Evolutionary conservation across 2,329 filamentous ascomycete species (phyloP).

Genomic region (Penicillium sp.): DNA sequence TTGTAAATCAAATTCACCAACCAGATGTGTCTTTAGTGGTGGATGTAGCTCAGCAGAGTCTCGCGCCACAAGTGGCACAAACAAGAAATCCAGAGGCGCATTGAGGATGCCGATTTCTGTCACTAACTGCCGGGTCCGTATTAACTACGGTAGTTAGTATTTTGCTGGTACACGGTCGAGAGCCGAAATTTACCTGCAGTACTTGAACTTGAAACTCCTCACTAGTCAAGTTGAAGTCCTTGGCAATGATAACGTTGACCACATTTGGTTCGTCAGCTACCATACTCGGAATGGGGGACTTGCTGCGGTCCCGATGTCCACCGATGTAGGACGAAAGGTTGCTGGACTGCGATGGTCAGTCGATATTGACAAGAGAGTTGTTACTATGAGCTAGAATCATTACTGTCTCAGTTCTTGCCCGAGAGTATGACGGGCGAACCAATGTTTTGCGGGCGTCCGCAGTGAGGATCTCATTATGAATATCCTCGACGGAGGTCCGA

Average conservation of each 20-base stretch:
- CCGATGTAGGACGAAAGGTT: constrained; percentile 22
- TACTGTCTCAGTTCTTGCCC: constrained; percentile 23
- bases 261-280: constrained; percentile 58
- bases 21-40: constrained; percentile 44
- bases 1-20: constrained; percentile 16
- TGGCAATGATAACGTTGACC: constrained; percentile 80
- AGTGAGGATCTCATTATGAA: constrained; percentile 68
- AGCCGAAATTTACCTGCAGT: constrained; percentile 53
- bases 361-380: neutral
- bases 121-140: constrained; percentile 76
- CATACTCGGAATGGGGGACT: constrained; percentile 27
- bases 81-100: constrained; percentile 75
- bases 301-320: constrained; percentile 19
- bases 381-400: neutral
- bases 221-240: constrained; percentile 73
- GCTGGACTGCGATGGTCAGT: constrained; percentile 21
- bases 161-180: neutral
- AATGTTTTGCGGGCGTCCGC: constrained; percentile 30
- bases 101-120: constrained; percentile 72
- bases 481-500: constrained; percentile 76
- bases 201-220: constrained; percentile 79
- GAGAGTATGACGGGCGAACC: constrained; percentile 14
- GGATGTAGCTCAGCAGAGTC: constrained; percentile 30
- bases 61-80: constrained; percentile 68
- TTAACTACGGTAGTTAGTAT: constrained; percentile 58